Base-by-base conservation (phyloP, 2,329 filamentous ascomycete species). In the Diaporthe citriasiana region DNA sequence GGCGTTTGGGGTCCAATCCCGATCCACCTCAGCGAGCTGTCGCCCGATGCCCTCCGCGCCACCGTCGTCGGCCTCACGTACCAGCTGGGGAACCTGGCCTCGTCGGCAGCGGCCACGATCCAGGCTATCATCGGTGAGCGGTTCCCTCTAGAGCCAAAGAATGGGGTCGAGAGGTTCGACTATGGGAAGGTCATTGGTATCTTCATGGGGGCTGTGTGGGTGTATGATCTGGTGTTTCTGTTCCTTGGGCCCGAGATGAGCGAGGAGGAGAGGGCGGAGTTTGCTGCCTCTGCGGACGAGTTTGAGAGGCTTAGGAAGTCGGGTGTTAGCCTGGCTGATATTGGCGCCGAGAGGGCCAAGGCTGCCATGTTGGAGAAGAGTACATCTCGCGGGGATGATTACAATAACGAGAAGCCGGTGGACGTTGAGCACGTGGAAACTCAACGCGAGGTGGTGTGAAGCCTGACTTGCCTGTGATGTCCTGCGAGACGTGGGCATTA, bases 141-240 rank as follows among this genome's bases (percentile, higher is more conserved):
- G 1, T 97, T 94, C 81, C 94, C 94, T 0, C 86, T 97, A 4
- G 86, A 91, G 0, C 84, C 89, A 0, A 89, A 86, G 30, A 80
- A 83, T 1, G 87, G 84, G 0, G 81, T 83, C 45, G 81, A 83
- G 60, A 85, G 93, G 4, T 94, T 93, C 81, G 85, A 94, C 75
- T 97, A 97, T 78, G 94, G 94, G 47, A 92, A 92, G 77, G 94
- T 97, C 12, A 95, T 97, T 77, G 94, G 92, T 80, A 96, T 97
- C 79, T 97, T 98, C 83, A 95, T 98, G 93, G 95, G 88, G 0
- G 94, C 92, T 77, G 94, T 97, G 1, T 97, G 89, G 78, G 87
- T 79, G 27, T 91, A 90, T 75, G 85, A 89, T 22, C 86, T 91
- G 47, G 1, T 90, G 4, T 80, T 94, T 69, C 92, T 91, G 0